These are phyloP conservation scores for Rhinocladiella similis DNA, from an alignment of 2,329 filamentous ascomycete genomes.

Conservation along the genomic window DNA sequence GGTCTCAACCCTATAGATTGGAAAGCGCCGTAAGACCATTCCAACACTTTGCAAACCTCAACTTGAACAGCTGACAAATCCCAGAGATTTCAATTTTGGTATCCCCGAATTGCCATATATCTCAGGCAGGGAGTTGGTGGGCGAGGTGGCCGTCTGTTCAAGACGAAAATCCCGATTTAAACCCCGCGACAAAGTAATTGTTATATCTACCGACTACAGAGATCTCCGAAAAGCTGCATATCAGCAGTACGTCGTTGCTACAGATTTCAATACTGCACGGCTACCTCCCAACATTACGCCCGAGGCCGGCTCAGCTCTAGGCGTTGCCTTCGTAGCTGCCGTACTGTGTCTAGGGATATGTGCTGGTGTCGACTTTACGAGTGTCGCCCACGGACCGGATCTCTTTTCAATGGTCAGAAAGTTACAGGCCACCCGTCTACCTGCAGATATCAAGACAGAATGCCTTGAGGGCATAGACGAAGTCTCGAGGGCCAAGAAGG, in stretches of 20 bases:
- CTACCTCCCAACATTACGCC: conserved; percentile 57
- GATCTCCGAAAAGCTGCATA: conserved; percentile 71
- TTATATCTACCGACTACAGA: conserved; percentile 73
- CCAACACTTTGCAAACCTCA: not conserved
- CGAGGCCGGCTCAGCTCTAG: conserved; percentile 62
- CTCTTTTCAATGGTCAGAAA: conserved; percentile 53
- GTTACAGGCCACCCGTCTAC: conserved; percentile 51
- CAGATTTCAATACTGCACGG: conserved; percentile 64
- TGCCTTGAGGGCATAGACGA: conserved; percentile 57
- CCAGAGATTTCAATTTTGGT: conserved; percentile 64
- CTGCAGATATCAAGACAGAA: conserved; percentile 63
- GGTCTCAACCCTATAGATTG: conserved; percentile 77
- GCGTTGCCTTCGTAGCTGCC: conserved; percentile 71
- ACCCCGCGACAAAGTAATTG: conserved; percentile 57
- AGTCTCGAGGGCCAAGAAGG: conserved; percentile 55
- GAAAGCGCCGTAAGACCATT: conserved; percentile 46
- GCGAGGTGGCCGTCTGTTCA: conserved; percentile 56
- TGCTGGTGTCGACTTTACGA: conserved; percentile 65
- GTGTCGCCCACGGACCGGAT: conserved; percentile 56
- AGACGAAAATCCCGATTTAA: conserved; percentile 50
- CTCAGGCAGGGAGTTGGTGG: conserved; percentile 69
- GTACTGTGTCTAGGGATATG: conserved; percentile 67
- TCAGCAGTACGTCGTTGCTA: conserved; percentile 67
- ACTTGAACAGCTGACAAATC: conserved; percentile 42
- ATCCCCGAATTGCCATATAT: conserved; percentile 68